Conservation (phyloP, 2,329 filamentous ascomycete genomes). For the Thielaviopsis populi region DNA sequence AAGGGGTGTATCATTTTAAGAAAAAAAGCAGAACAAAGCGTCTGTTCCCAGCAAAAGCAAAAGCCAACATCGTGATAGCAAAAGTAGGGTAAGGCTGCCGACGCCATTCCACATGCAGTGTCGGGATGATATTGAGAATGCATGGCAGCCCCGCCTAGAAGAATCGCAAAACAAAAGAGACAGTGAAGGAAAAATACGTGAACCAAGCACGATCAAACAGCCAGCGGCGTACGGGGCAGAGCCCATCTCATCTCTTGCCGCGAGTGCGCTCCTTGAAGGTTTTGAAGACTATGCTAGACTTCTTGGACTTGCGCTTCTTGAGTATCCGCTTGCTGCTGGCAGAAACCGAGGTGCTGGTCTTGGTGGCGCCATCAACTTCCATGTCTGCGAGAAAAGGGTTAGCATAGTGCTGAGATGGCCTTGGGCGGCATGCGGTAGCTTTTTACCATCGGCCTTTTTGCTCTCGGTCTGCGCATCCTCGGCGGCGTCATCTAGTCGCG, state of each 20-base stretch:
- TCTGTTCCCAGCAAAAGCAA: neutral
- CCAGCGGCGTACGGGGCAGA: neutral
- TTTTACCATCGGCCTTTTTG: slow-evolving; percentile 10
- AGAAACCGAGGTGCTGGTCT: slow-evolving; percentile 26
- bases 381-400: slow-evolving; percentile 28
- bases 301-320: slow-evolving; percentile 42
- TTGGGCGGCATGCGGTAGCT: neutral
- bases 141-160: neutral
- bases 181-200: neutral
- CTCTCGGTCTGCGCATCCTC: slow-evolving; percentile 8
- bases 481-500: slow-evolving; percentile 3
- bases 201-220: neutral
- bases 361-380: slow-evolving; percentile 37
- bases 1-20: neutral
- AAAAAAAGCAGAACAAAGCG: neutral
- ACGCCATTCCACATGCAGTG: neutral
- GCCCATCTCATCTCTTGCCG: slow-evolving; percentile 11
- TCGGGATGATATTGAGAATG: neutral
- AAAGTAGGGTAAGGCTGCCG: neutral
- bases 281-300: slow-evolving; percentile 43
- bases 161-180: neutral
- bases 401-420: neutral
- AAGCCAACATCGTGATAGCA: neutral
- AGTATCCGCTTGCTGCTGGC: slow-evolving; percentile 36
- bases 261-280: slow-evolving; percentile 34